A percentile compares a stretch with the other conserved stretches of the same genome.
phyloP scores from a whole-genome alignment of 2,329 filamentous ascomycete genomes.

The Trichoderma arundinaceum region DNA sequence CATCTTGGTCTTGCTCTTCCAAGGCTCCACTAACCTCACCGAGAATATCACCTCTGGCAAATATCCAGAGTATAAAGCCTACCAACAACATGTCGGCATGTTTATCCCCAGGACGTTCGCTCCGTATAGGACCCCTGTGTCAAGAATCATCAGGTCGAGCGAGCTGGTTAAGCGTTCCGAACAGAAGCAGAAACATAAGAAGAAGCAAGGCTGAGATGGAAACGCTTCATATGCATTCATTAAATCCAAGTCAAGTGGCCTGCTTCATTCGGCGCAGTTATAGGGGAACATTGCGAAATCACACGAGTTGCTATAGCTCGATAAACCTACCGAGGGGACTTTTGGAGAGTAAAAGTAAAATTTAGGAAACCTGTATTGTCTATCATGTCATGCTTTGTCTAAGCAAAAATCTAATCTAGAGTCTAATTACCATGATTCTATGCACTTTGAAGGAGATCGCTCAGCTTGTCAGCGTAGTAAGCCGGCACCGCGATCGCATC shows the following conservation, averaged over 20 bases:
- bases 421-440: slow-evolving; percentile 33
- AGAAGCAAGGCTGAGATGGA: slow-evolving; percentile 46
- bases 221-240: not conserved
- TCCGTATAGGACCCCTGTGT: slow-evolving; percentile 51
- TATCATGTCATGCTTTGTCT: slow-evolving; percentile 24
- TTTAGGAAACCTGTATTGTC: slow-evolving; percentile 1
- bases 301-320: not conserved
- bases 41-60: slow-evolving; percentile 80
- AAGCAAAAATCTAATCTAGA: slow-evolving; percentile 27
- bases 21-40: slow-evolving; percentile 86
- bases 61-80: slow-evolving; percentile 85
- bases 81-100: slow-evolving; percentile 81
- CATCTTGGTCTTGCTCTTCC: slow-evolving; percentile 79
- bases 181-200: slow-evolving; percentile 46
- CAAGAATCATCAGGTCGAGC: slow-evolving; percentile 58
- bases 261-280: not conserved
- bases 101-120: slow-evolving; percentile 70
- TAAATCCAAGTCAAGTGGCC: slow-evolving; percentile 26
- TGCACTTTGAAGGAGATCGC: slow-evolving; percentile 64
- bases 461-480: slow-evolving; percentile 83
- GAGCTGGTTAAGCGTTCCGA: slow-evolving; percentile 55
- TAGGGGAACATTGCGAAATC: not conserved
- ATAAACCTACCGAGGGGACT: not conserved
- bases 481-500: slow-evolving; percentile 73
- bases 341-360: no score